phyloP scores from a whole-genome alignment of 495 filamentous ascomycete species.

The Penicillium fimorum region DNA sequence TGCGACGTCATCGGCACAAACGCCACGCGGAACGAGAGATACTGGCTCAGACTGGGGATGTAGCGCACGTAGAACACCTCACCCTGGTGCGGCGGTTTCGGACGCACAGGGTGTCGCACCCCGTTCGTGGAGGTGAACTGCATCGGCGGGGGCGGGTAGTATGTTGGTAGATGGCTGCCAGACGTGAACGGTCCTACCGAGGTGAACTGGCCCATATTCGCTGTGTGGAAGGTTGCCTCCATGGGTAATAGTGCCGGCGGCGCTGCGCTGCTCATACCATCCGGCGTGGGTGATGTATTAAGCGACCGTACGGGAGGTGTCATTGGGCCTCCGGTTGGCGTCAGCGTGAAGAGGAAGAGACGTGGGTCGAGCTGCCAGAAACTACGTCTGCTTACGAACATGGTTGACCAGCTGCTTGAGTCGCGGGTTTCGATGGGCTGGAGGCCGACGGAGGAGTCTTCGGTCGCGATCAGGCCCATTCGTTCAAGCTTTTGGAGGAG shows the following conservation, averaged over 20 bases:
- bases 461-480: constrained; percentile 78
- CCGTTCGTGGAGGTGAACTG: constrained; percentile 78
- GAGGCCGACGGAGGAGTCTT: constrained; percentile 73
- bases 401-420: constrained; percentile 67
- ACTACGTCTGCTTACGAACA: constrained; percentile 75
- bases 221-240: constrained; percentile 28
- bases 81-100: constrained; percentile 84
- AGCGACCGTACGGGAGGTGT: constrained; percentile 55
- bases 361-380: constrained; percentile 94
- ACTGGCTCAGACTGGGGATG: constrained; percentile 77
- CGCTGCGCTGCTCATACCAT: constrained; percentile 30
- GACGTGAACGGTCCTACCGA: constrained; percentile 70
- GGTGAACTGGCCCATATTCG: constrained; percentile 61
- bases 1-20: constrained; percentile 32
- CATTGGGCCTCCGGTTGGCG: constrained; percentile 49
- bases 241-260: constrained; percentile 14
- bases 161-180: constrained; percentile 80
- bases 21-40: constrained; percentile 83
- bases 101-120: constrained; percentile 81
- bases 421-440: constrained; percentile 55
- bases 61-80: constrained; percentile 89
- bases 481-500: constrained; percentile 87
- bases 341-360: constrained; percentile 81
- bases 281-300: constrained; percentile 59
- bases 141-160: constrained; percentile 78